Conservation (phyloP, 257 asterid species). For the Forsythia viridissima region DNA sequence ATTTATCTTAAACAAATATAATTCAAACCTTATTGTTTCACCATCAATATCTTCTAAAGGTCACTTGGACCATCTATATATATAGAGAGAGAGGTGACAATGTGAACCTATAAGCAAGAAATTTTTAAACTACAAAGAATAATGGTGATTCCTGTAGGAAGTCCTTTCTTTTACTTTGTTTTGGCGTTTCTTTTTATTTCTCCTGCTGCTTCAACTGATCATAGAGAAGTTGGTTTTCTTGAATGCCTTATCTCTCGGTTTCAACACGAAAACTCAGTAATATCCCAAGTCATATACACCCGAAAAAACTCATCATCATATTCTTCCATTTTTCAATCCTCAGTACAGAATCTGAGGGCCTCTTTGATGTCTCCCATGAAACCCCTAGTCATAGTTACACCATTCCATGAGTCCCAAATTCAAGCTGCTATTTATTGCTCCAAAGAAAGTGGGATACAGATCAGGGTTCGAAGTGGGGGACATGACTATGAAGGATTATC, state of each 20-base stretch:
- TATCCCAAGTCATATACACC: background rate
- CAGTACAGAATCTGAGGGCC: background rate
- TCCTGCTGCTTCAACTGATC: background rate
- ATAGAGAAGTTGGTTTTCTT: background rate
- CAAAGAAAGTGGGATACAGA: conserved; percentile 3
- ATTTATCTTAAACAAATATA: too few relatives aligned
- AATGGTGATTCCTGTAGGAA: too few relatives aligned
- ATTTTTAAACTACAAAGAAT: too few relatives aligned
- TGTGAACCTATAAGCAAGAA: too few relatives aligned
- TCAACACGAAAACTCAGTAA: background rate
- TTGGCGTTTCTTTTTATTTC: conserved; percentile 11
- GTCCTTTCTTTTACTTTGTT: background rate
- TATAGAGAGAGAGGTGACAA: too few relatives aligned
- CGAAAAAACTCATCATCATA: background rate
- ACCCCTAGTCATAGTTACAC: conserved; percentile 15
- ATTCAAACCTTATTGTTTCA: too few relatives aligned
- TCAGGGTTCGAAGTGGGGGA: conserved; percentile 23
- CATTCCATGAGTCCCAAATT: conserved; percentile 15
- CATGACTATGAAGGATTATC: conserved; percentile 30
- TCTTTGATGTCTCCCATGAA: background rate
- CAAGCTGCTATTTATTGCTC: conserved; percentile 14
- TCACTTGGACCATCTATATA: too few relatives aligned
- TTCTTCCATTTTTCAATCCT: background rate
- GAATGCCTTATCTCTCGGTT: background rate
- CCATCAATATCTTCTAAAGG: too few relatives aligned